Evolutionary conservation across 2,329 filamentous ascomycete species (phyloP), one percentile per base, ranked within the genome.

Genomic region (Emmonsiellopsis sp.): DNA sequence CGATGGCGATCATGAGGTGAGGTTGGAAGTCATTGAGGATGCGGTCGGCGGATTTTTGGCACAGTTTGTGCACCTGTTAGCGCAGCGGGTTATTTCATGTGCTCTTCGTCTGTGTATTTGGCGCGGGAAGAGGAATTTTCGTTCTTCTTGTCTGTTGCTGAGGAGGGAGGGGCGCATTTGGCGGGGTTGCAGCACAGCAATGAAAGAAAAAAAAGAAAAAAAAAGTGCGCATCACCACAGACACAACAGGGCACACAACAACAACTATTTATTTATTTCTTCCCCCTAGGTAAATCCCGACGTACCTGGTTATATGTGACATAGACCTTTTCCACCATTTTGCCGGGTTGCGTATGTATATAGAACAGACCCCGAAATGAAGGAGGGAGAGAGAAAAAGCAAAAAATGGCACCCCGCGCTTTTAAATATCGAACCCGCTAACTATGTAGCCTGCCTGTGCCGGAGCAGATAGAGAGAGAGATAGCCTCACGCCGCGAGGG

Each of bases 1-100:
- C 93, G 70, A 97, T 97, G 68, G 93, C 93, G 71, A 98, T 95
- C 81, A 98, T 95, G 63, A 98, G 87, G 71, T 95, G 88, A 40
- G 93, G 93, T 69, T 89, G 81, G 79, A 95, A 90, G 13, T 88
- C 83, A 68, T 84, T 77, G 63, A 98, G 84, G 70, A 97, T 94
- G 63, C 78, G 77, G 59, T 83, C 79, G 40, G 91, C 93, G 14
- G 89, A 84, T 68, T 86, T 79, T 75, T 96, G 87, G 79, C 93
- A 98, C 68, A 97, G 83, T 75, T 95, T 95, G 83, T 98, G 93
- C 67, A 98, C 87, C 91, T 97, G 65, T 59, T 53, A 54, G 51
- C 42, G n/a, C 42, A 33, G 45, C 50, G 42, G 48, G 53, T 57
- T 47, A 56, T 46, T 46, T 48, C 55, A 46, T 46, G 21, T 36